Evolutionary conservation across 768 basidiomycete genomes (phyloP).

Genomic region (Lentinula sp.): DNA sequence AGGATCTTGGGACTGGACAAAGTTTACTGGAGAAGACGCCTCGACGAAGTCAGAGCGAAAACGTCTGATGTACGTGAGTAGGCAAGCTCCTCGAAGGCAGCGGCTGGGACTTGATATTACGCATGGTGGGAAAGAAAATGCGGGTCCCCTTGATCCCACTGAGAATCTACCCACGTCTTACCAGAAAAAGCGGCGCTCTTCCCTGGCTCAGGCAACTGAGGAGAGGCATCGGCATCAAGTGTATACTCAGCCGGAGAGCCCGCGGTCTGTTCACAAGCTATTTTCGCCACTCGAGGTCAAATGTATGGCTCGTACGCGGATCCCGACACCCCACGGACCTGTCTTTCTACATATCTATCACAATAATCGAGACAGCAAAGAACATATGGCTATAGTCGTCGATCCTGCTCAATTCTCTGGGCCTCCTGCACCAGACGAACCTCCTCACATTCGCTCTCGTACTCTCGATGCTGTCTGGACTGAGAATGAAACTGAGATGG

Average conservation of each 20-base stretch:
- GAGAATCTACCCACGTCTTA: constrained; percentile 31
- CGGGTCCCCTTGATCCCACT: constrained; percentile 28
- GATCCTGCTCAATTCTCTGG: constrained; percentile 80
- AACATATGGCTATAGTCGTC: constrained; percentile 93
- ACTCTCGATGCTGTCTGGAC: constrained; percentile 83
- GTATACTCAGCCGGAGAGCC: constrained; percentile 13
- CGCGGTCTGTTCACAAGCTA: constrained; percentile 13
- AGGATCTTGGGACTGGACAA: constrained; percentile 54
- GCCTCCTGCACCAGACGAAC: constrained; percentile 26
- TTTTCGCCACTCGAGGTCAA: constrained; percentile 56
- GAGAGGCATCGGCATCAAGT: constrained; percentile 20
- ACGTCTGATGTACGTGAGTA: constrained; percentile 59
- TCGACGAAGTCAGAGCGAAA: constrained; percentile 33
- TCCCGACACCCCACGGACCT: constrained; percentile 93
- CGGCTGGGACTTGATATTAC: constrained; percentile 27
- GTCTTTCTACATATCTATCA: constrained; percentile 94
- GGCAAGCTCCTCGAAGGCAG: constrained; percentile 67
- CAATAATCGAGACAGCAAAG: constrained; percentile 87
- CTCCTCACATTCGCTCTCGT: constrained; percentile 71
- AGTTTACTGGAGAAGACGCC: constrained; percentile 41
- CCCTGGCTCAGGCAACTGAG: constrained; percentile 21
- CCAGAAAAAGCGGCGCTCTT: constrained; percentile 35
- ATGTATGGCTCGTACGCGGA: constrained; percentile 96
- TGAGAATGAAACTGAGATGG: constrained; percentile 84
- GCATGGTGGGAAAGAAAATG: constrained; percentile 49